phyloP scores from a whole-genome alignment of 768 basidiomycete species.

The Lanmaoa pseudosensibilis region DNA sequence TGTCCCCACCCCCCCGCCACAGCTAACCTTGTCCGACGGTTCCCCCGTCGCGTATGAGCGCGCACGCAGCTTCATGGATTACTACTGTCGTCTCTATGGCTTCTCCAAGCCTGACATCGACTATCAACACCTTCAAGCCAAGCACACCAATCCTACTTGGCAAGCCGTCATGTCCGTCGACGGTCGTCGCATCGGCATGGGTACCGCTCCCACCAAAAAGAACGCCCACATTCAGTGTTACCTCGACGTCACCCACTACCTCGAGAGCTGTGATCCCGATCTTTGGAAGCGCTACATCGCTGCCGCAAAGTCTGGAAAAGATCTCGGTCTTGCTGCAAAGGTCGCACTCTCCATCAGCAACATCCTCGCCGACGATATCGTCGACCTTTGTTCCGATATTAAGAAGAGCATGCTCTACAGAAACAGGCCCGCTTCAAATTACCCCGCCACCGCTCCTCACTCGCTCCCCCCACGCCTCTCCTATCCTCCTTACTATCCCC shows the following conservation, averaged over 20 bases:
- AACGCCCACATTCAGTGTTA: constrained; percentile 68
- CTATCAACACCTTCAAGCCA: constrained; percentile 39
- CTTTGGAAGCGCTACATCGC: constrained; percentile 74
- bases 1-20: constrained; percentile 4
- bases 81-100: constrained; percentile 79
- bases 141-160: constrained; percentile 44
- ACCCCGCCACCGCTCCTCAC: constrained; percentile 4
- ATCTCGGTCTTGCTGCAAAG: constrained; percentile 69
- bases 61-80: constrained; percentile 91
- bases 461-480: constrained; percentile 9
- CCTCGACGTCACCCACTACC: constrained; percentile 84
- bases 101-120: constrained; percentile 74
- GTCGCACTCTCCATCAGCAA: constrained; percentile 66
- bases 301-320: constrained; percentile 62
- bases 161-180: constrained; percentile 76
- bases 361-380: constrained; percentile 64
- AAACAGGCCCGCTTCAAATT: constrained; percentile 50
- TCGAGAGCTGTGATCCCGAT: constrained; percentile 77
- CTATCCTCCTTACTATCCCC: constrained; percentile 30
- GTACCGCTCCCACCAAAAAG: constrained; percentile 69
- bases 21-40: constrained; percentile 58
- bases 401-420: constrained; percentile 61
- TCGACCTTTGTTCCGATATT: constrained; percentile 68
- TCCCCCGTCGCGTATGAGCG: constrained; percentile 63
- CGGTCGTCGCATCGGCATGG: constrained; percentile 80